phyloP scores from a whole-genome alignment of 352 stramenopile species.

The Pythium diclinum region DNA sequence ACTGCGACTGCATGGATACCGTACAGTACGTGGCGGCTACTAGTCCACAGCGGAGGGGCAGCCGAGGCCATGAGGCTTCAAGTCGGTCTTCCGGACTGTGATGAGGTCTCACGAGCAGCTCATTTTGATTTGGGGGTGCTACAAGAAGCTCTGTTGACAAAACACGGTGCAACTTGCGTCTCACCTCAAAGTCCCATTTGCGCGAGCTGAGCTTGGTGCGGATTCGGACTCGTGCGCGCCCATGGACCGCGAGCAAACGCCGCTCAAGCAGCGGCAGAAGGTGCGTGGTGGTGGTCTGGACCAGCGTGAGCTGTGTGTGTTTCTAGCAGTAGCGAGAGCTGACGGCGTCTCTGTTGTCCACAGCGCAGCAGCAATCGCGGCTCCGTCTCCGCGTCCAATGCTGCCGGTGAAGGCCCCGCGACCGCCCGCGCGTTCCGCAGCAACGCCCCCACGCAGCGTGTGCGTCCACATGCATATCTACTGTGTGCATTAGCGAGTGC shows the following conservation, averaged over 20 bases:
- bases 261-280: constrained; percentile 77
- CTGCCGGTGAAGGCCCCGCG: constrained; percentile 7
- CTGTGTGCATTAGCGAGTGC: not conserved
- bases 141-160: not conserved
- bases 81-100: not conserved
- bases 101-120: not conserved
- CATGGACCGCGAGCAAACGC: constrained; percentile 75
- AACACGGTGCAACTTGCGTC: constrained; percentile 6
- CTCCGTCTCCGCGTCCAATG: constrained; percentile 1
- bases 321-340: not conserved
- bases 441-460: constrained; percentile 18
- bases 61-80: not conserved
- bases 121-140: not conserved
- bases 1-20: too few relatives aligned
- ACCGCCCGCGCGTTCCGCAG: constrained; percentile 30
- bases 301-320: not conserved
- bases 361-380: not conserved
- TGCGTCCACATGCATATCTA: not conserved
- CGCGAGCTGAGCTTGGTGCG: not conserved
- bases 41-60: too few relatives aligned
- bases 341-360: not conserved
- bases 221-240: not conserved
- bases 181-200: not conserved
- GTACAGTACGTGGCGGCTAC: too few relatives aligned
- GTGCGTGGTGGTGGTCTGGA: constrained; percentile 23